phyloP scores from a whole-genome alignment of 345 rosid species.

The Euphorbia pulcherrima region DNA sequence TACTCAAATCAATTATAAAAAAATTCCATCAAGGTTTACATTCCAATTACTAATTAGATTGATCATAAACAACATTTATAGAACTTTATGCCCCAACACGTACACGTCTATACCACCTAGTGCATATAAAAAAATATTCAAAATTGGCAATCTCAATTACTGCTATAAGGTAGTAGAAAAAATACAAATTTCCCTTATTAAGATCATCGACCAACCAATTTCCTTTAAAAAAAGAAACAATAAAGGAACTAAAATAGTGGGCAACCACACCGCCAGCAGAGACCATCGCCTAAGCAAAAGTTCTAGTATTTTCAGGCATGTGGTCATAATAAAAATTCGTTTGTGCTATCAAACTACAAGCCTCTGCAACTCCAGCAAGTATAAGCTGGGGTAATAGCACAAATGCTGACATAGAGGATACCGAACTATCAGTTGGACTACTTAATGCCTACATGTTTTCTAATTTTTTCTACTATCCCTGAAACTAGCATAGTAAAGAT shows the following conservation, averaged over 20 bases:
- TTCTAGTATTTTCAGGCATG: slow-evolving; percentile 25
- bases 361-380: slow-evolving; percentile 20
- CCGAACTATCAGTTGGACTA: slow-evolving; percentile 10
- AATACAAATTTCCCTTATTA: slow-evolving; percentile 24
- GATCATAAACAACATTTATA: no score
- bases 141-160: background rate
- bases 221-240: slow-evolving; percentile 5
- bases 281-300: slow-evolving; percentile 10
- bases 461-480: slow-evolving; percentile 10
- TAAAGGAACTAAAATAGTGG: background rate
- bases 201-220: slow-evolving; percentile 25
- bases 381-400: slow-evolving; percentile 25
- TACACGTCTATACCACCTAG: slow-evolving; percentile 10
- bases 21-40: no score
- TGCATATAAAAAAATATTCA: background rate
- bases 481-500: slow-evolving; percentile 11
- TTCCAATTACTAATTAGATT: no score
- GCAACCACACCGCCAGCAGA: background rate
- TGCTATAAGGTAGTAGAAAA: slow-evolving; percentile 18
- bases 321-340: slow-evolving; percentile 24
- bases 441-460: slow-evolving; percentile 14
- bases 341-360: slow-evolving; percentile 14
- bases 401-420: slow-evolving; percentile 21
- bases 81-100: no score
- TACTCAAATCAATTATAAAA: no score